Evolutionary conservation across 257 asterid species (phyloP).

Genomic region (Solanum gracilifrons): DNA sequence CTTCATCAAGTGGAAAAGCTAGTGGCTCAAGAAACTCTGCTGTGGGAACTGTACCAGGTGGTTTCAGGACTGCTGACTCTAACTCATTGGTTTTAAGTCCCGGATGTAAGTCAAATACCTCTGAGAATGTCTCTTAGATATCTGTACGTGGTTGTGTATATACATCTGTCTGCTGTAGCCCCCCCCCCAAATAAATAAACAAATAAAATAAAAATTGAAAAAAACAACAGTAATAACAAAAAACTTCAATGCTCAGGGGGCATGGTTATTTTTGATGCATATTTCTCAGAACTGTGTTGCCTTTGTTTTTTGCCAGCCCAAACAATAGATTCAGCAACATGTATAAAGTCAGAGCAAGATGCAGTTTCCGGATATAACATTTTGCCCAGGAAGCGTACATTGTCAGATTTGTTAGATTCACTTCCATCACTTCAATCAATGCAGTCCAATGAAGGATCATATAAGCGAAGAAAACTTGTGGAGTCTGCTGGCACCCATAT

Average conservation of each 20-base stretch:
- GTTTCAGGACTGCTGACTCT: constrained; percentile 34
- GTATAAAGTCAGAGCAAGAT: constrained; percentile 32
- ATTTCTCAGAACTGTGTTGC: neutral
- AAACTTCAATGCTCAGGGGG: neutral
- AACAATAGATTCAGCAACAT: constrained; percentile 36
- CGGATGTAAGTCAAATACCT: constrained; percentile 41
- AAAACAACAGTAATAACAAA: neutral
- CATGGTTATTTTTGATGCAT: neutral
- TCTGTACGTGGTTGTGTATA: neutral
- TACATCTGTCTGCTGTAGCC: neutral
- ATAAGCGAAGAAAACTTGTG: constrained; percentile 58
- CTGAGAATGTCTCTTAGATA: neutral
- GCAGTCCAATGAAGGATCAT: constrained; percentile 31
- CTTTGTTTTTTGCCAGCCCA: constrained; percentile 28
- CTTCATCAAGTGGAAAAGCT: constrained; percentile 28
- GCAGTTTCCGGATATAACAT: constrained; percentile 27
- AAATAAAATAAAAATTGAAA: neutral
- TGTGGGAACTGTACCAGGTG: constrained; percentile 30
- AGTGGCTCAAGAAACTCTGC: constrained; percentile 32
- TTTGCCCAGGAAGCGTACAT: constrained; percentile 55
- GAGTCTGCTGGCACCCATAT: constrained; percentile 26
- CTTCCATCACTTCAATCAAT: constrained; percentile 60
- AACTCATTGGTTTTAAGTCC: constrained; percentile 52
- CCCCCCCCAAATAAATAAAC: neutral
- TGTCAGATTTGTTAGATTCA: constrained; percentile 54